Evolutionary conservation across 225 moss, liverwort and hornwort genomes (phyloP), one percentile per base, ranked within the genome.

Genomic region (Sphagnum contortum): DNA sequence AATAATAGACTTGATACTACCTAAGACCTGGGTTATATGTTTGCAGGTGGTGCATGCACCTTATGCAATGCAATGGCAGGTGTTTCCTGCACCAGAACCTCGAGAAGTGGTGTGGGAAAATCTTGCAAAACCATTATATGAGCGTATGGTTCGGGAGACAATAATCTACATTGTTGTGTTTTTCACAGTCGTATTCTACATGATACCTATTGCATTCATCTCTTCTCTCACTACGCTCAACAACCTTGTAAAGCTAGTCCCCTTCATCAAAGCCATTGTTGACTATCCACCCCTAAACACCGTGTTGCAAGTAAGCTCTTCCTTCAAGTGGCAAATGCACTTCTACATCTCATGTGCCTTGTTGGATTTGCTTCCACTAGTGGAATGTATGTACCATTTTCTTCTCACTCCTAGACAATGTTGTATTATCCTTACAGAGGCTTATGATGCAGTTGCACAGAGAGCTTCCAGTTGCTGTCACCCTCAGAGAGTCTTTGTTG

Each of bases 171-270:
- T 86, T 2, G 71, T 68, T 0, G 87, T 91, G 3, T 94, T 94
- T 77, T 80, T 94, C 65, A 76, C 83, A 0, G 81, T 94, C 12
- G 66, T 94, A 4, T 94, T 94, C 64, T 91, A 91, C 68, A 94
- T 94, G 91, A 89, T 94, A 50, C 94, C 94, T 0, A 94, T 94
- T n/a, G 83, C 83, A 2, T 73, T 94, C 49, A 78, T 94, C 54
- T 89, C 94, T 5, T 79, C 75, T 2, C 75, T 94, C 75, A 94
- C 87, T 68, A 89, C 91, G 2, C 77, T 94, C 0, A 80, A 86
- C 49, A 94, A 89, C 63, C 88, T 94, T 49, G 88, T 84, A 3
- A 86, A 75, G 67, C 50, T 78, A 5, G 66, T 94, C n/a, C 91
- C 91, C 45, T 94, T 94, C 70, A 56, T 94, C 69, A 84, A 91